These are phyloP conservation scores for Aureobasidium melanogenum DNA, from an alignment of 2,329 filamentous ascomycete species.

Conservation along the genomic window DNA sequence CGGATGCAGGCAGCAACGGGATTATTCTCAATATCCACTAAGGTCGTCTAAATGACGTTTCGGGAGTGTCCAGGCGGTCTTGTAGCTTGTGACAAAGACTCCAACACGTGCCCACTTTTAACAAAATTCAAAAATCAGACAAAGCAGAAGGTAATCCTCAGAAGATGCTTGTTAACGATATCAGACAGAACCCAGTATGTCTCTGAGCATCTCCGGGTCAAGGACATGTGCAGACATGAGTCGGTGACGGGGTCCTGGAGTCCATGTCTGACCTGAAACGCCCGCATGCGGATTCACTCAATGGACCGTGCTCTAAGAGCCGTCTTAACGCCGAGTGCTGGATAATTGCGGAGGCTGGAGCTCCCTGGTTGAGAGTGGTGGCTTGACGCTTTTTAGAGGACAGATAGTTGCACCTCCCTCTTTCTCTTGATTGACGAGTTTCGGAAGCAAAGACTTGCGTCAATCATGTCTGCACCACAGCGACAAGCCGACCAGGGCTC, in stretches of 20 bases:
- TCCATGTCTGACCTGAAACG: neutral
- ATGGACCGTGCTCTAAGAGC: neutral
- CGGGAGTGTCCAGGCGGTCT: neutral
- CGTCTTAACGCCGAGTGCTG: neutral
- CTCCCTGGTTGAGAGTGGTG: neutral
- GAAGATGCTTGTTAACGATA: neutral
- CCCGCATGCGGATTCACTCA: neutral
- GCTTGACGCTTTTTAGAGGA: neutral
- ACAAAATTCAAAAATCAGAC: neutral
- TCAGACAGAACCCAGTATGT: neutral
- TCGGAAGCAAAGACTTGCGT: neutral
- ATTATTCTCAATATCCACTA: slow-evolving; percentile 2
- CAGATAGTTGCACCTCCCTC: neutral
- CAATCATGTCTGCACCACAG: slow-evolving; percentile 14
- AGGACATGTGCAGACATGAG: neutral
- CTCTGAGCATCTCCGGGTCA: too few relatives aligned
- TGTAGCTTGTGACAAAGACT: neutral
- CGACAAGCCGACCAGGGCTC: slow-evolving; percentile 4
- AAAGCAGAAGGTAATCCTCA: neutral
- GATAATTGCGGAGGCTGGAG: slow-evolving; percentile 2
- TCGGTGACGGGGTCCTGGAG: neutral
- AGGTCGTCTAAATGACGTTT: slow-evolving; percentile 3
- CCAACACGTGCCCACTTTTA: neutral
- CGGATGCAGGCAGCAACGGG: neutral
- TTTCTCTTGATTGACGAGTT: neutral